Base-by-base conservation (phyloP, 2,329 filamentous ascomycete genomes). In the Delphinella strobiligena region DNA sequence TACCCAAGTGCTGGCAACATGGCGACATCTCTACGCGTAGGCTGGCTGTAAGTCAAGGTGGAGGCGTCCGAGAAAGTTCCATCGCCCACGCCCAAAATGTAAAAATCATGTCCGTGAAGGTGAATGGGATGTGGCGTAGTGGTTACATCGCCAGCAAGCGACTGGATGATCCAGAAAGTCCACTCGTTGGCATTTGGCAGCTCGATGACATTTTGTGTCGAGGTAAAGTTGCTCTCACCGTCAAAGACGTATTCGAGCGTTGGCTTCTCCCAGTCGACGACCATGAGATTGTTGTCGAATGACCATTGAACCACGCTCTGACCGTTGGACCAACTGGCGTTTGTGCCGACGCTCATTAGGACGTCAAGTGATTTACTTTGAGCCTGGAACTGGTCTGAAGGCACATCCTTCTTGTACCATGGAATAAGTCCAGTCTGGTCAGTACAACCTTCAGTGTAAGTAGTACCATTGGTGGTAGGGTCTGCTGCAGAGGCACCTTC, bases 1-100 rank as follows among this genome's bases (percentile, higher is more conserved):
- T 58, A 63, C 1, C 62, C 61, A 38, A 46, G 49, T 1, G 49
- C 50, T 2, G 54, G 53, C 18, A 65, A 47, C 54, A 61, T 56
- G 2, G 60, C 59, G n/a, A 58, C 56, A 43, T 66, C 63, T 12
- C 63, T 51, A 5, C 62, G 53, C 2, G 59, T 49, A 2, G 62
- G 62, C 41, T 63, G 63, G 18, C 51, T 44, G 36, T 53, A 59
- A 39, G 59, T 58, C 11, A 59, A 43, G 2, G 46, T 45, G 22
- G 51, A 44, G 19, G 38, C 38, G 9, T 48, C 42, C 8, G 41
- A 49, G 48, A 52, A 58, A 8, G 45, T 45, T 12, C 36, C 41
- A n/a, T 18, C 18, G 5, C 37, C 41, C 2, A 31, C 19, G 10
- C 41, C 41, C 10, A 60, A 47, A 9, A 58, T 46, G 31, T 53